phyloP scores from a whole-genome alignment of 2,329 filamentous ascomycete species.

The Penicillium olsonii region DNA sequence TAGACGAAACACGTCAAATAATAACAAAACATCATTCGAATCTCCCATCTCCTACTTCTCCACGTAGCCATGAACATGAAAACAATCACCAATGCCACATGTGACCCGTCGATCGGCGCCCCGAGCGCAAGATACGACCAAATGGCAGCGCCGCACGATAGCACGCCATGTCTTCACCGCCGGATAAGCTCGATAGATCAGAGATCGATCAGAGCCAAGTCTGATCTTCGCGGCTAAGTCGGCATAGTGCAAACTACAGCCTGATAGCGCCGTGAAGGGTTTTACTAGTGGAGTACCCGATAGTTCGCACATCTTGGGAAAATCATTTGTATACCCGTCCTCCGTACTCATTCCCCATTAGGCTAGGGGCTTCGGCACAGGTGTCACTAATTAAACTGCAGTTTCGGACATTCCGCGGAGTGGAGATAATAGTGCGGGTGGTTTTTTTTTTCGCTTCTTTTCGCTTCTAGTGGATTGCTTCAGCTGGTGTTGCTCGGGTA shows the following conservation, averaged over 20 bases:
- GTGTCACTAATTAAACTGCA: neutral
- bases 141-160: neutral
- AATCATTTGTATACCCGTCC: neutral
- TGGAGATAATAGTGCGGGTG: neutral
- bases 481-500: conserved; percentile 4
- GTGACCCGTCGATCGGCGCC: conserved; percentile 21
- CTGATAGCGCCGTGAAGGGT: conserved; percentile 1
- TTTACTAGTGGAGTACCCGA: conserved; percentile 3
- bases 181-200: conserved; percentile 17
- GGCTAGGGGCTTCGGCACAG: neutral
- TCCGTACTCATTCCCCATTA: neutral
- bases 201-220: conserved; percentile 12
- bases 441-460: conserved; percentile 5
- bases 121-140: conserved; percentile 5
- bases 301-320: neutral
- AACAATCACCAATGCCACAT: conserved; percentile 15
- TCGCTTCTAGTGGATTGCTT: conserved; percentile 4
- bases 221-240: conserved; percentile 27
- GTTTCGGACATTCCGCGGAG: neutral
- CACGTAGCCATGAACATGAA: neutral
- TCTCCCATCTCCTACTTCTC: neutral
- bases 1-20: conserved; percentile 6
- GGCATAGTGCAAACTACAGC: conserved; percentile 21
- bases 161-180: conserved; percentile 21
- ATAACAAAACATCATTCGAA: neutral